Percentiles rank a stretch among this genome's conserved stretches.
These are phyloP conservation scores for Salpingoeca rosetta DNA, from an alignment of 78 protist species.

Conservation along the genomic window DNA sequence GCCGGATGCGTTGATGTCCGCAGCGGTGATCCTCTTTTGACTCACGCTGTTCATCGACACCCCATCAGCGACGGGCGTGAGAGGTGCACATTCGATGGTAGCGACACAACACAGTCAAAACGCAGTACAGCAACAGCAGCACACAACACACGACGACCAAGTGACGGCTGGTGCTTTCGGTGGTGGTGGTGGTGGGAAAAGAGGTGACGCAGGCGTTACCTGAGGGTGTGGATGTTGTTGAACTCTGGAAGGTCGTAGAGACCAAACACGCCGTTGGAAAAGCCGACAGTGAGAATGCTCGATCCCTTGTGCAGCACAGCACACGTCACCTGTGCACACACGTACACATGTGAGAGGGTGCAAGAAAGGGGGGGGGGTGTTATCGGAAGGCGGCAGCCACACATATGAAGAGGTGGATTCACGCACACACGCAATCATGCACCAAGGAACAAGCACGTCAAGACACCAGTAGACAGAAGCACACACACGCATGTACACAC, in stretches of 20 bases:
- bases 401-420: too few relatives aligned
- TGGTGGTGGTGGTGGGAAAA: too few relatives aligned
- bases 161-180: too few relatives aligned
- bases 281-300: slow-evolving; percentile 59
- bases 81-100: too few relatives aligned
- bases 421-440: too few relatives aligned
- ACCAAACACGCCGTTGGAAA: slow-evolving; percentile 61
- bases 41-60: slow-evolving; percentile 1
- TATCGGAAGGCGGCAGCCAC: too few relatives aligned
- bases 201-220: background rate
- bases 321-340: slow-evolving; percentile 19
- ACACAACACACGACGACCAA: background rate
- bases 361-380: too few relatives aligned
- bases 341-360: too few relatives aligned
- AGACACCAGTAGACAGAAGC: too few relatives aligned
- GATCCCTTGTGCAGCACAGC: slow-evolving; percentile 20
- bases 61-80: too few relatives aligned
- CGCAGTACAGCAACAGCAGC: background rate
- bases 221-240: slow-evolving; percentile 53
- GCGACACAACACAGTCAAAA: background rate
- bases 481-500: too few relatives aligned
- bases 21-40: slow-evolving; percentile 27
- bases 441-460: too few relatives aligned
- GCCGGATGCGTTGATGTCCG: slow-evolving; percentile 64
- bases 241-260: slow-evolving; percentile 57